phyloP scores from a whole-genome alignment of 2,329 filamentous ascomycete genomes.

The Fusarium sp. region DNA sequence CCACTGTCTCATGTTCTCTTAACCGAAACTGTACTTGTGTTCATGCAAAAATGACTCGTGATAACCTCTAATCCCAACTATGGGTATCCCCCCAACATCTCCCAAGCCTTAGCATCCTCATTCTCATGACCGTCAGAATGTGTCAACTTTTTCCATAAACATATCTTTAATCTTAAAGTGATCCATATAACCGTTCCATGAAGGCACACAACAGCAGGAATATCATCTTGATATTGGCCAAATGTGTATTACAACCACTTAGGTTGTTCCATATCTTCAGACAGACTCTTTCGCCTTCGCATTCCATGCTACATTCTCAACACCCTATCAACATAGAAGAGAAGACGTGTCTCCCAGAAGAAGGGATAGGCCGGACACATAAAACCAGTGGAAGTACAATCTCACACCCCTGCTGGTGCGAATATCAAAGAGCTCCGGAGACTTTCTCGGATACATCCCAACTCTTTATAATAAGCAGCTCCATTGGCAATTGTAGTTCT shows the following conservation, averaged over 20 bases:
- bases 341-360: not conserved
- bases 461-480: not conserved
- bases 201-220: not conserved
- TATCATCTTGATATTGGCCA: not conserved
- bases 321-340: not conserved
- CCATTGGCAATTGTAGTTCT: not conserved
- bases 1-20: not conserved
- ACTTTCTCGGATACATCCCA: constrained; percentile 23
- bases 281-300: not conserved
- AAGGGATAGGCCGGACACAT: constrained; percentile 2
- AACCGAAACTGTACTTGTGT: not conserved
- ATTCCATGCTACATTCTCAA: not conserved
- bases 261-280: too few species aligned
- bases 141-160: not conserved
- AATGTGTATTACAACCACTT: not conserved
- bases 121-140: not conserved
- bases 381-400: not conserved
- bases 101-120: not conserved
- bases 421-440: constrained; percentile 9
- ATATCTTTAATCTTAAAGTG: not conserved
- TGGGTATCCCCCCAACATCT: not conserved
- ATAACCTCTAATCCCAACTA: not conserved
- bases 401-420: not conserved
- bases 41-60: not conserved
- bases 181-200: too few species aligned